phyloP scores from a whole-genome alignment of 352 stramenopile genomes.

The Phytophthora quininea region DNA sequence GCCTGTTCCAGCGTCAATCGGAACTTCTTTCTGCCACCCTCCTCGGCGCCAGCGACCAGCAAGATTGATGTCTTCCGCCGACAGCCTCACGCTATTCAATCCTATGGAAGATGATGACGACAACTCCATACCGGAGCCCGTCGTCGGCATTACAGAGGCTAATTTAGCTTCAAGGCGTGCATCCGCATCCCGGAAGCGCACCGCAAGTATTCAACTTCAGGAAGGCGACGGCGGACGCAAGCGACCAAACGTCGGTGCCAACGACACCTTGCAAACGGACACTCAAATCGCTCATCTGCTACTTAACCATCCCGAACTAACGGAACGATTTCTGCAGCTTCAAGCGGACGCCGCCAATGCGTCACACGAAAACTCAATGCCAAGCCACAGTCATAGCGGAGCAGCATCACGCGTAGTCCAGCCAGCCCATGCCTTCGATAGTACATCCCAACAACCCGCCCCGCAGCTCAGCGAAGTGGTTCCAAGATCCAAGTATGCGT shows the following conservation, averaged over 20 bases:
- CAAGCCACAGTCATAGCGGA: too few species aligned
- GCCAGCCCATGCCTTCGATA: background rate
- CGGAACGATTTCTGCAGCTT: background rate
- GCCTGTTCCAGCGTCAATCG: background rate
- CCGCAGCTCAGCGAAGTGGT: background rate
- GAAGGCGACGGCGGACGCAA: background rate
- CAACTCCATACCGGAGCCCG: background rate
- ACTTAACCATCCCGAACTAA: background rate
- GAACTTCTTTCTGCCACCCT: background rate
- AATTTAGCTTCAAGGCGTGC: background rate
- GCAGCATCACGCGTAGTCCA: background rate
- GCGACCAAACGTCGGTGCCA: background rate
- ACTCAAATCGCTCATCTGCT: conserved; percentile 7
- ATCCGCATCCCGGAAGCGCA: too few species aligned
- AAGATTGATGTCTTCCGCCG: background rate
- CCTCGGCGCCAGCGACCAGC: too few species aligned
- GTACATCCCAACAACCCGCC: background rate
- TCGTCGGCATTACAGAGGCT: background rate
- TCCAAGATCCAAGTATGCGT: conserved; percentile 7
- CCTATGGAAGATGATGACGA: background rate
- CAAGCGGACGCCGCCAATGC: background rate
- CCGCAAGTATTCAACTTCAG: too few species aligned
- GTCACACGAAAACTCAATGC: background rate
- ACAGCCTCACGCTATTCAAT: background rate
- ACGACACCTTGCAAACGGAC: background rate